Evolutionary conservation across 2,329 filamentous ascomycete genomes (phyloP).

Genomic region (Penicillium freii): DNA sequence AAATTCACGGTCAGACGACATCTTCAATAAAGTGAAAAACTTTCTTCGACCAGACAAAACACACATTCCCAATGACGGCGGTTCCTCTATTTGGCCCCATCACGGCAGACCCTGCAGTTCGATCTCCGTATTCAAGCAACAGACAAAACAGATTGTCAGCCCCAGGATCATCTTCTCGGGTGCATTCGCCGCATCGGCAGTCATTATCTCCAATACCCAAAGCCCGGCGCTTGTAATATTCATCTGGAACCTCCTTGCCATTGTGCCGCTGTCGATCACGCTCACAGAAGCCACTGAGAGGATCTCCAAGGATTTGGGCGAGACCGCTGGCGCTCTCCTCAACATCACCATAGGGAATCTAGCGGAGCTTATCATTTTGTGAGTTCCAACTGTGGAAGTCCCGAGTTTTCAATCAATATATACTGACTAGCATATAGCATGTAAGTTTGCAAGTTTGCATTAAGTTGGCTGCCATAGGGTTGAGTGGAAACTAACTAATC

Average conservation of each 20-base stretch:
- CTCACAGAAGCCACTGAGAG: conserved; percentile 69
- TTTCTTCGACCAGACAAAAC: conserved; percentile 1
- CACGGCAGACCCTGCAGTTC: neutral
- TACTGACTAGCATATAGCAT: neutral
- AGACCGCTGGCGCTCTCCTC: conserved; percentile 66
- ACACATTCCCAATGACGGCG: neutral
- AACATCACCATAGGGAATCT: conserved; percentile 76
- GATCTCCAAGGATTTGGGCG: conserved; percentile 66
- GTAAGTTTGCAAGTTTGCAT: neutral
- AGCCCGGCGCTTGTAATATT: conserved; percentile 42
- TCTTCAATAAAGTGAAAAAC: conserved; percentile 3
- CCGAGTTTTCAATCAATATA: neutral
- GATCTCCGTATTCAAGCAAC: neutral
- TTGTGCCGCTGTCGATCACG: conserved; percentile 68
- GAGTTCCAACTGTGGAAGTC: conserved; percentile 34
- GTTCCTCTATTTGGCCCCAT: neutral
- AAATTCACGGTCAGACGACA: neutral
- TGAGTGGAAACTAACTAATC: conserved; percentile 27
- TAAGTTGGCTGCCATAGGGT: conserved; percentile 19
- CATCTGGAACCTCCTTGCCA: conserved; percentile 66
- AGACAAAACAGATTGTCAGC: neutral
- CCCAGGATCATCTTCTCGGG: conserved; percentile 1
- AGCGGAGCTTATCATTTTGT: conserved; percentile 71
- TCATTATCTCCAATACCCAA: conserved; percentile 1
- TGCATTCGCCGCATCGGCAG: neutral